phyloP scores from a whole-genome alignment of 805 yeast species.

The Wickerhamomyces hampshirensis region DNA sequence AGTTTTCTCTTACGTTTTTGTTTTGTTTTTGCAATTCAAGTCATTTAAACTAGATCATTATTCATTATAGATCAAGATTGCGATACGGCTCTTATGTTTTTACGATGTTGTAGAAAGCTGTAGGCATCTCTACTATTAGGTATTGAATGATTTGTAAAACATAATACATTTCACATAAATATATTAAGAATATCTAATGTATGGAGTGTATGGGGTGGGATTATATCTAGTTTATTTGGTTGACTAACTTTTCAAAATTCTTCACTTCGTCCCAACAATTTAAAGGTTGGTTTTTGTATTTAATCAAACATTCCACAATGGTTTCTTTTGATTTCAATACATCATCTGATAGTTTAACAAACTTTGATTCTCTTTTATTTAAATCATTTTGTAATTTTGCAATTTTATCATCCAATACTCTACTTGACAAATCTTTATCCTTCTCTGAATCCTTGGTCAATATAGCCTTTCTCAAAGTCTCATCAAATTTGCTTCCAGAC shows the following conservation, averaged over 20 bases:
- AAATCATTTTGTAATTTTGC: slow-evolving; percentile 32
- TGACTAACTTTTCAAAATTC: slow-evolving; percentile 56
- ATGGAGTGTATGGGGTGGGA: no score
- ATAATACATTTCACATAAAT: not conserved
- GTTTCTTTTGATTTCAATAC: slow-evolving; percentile 42
- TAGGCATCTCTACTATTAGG: no score
- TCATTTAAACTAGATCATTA: no score
- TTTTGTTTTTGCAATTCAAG: no score
- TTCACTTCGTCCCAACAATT: slow-evolving; percentile 82
- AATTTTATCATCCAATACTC: slow-evolving; percentile 37
- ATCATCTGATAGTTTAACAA: slow-evolving; percentile 32
- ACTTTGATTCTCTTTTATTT: slow-evolving; percentile 30
- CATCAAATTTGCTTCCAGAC: slow-evolving; percentile 47
- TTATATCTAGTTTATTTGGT: slow-evolving; percentile 36
- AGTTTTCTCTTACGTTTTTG: not conserved
- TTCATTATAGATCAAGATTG: no score
- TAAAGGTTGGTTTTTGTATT: slow-evolving; percentile 60
- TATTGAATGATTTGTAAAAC: not conserved
- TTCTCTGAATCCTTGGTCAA: slow-evolving; percentile 30
- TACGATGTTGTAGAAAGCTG: no score
- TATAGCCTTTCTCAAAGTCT: slow-evolving; percentile 40
- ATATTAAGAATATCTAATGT: slow-evolving; percentile 1
- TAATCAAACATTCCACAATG: slow-evolving; percentile 53
- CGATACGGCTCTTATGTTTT: no score
- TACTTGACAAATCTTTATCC: slow-evolving; percentile 27